Conservation (phyloP, 2,329 filamentous ascomycete genomes). For the Fusarium austroafricanum region DNA sequence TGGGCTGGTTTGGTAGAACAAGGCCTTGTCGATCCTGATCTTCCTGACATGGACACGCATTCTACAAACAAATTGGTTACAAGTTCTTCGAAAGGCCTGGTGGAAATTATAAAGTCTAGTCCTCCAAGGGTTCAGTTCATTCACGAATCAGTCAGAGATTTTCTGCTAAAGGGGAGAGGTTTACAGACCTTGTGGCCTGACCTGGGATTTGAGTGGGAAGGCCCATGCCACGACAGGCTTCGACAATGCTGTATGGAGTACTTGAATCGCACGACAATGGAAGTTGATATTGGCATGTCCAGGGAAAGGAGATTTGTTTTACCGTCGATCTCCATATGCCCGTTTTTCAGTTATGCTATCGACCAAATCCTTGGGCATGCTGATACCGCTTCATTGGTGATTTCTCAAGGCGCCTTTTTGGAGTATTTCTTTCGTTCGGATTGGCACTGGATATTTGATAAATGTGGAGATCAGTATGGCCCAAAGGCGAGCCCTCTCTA, state of each 20-base stretch:
- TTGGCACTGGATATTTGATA: no score
- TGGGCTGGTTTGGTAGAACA: constrained; percentile 3
- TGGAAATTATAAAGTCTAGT: constrained; percentile 54
- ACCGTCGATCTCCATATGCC: no score
- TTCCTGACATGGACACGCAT: constrained; percentile 44
- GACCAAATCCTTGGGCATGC: no score
- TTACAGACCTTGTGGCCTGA: constrained; percentile 34
- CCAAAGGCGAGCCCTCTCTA: no score
- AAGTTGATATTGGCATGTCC: no score
- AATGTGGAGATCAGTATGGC: no score
- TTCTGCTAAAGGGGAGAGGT: constrained; percentile 55
- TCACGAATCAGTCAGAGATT: constrained; percentile 63
- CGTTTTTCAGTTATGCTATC: no score
- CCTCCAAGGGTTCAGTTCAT: constrained; percentile 61
- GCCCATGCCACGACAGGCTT: constrained; percentile 17
- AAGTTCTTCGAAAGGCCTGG: constrained; percentile 63
- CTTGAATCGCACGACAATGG: background rate
- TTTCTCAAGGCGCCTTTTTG: no score
- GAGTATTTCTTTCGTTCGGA: no score
- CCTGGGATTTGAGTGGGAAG: constrained; percentile 6
- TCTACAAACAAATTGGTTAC: constrained; percentile 50
- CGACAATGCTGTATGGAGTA: constrained; percentile 25
- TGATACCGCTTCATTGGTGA: no score
- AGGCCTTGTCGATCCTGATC: background rate
- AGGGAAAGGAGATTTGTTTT: no score